A percentile compares a stretch with the other conserved stretches of the same genome.
phyloP scores from a whole-genome alignment of 192 early-diverging fungal genomes.

The Entomortierella chlamydospora region DNA sequence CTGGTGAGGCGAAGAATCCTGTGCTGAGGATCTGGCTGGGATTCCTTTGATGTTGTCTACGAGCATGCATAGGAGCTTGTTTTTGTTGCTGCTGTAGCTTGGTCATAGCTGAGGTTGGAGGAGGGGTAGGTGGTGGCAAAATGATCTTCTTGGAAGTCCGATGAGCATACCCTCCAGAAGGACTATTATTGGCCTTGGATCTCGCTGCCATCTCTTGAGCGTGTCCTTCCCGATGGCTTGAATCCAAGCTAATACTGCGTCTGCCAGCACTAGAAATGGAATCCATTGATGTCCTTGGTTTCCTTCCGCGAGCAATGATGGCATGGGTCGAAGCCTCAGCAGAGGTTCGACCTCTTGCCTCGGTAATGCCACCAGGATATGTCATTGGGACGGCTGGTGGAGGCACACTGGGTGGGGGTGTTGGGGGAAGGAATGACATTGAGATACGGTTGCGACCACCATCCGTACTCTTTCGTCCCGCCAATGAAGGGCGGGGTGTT shows the following conservation, averaged over 20 bases:
- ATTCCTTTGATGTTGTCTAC: slow-evolving; percentile 23
- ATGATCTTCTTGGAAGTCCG: background rate
- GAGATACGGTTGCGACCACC: slow-evolving; percentile 8
- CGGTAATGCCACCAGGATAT: background rate
- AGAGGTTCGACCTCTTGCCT: background rate
- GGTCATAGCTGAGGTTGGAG: background rate
- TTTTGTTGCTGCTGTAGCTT: too few species aligned
- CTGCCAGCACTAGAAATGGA: background rate
- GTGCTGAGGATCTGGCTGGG: slow-evolving; percentile 33
- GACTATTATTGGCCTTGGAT: background rate
- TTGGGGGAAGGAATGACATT: slow-evolving; percentile 23
- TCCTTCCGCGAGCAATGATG: slow-evolving; percentile 6
- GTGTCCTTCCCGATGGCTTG: background rate
- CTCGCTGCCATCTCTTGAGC: background rate
- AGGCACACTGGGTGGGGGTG: slow-evolving; percentile 32
- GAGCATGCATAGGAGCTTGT: background rate
- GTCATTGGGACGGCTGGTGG: slow-evolving; percentile 30
- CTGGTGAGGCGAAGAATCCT: slow-evolving; percentile 17
- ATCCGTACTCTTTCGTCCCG: slow-evolving; percentile 20
- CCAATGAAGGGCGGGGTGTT: slow-evolving; percentile 8
- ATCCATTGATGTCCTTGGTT: slow-evolving; percentile 14
- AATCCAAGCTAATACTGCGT: slow-evolving; percentile 27
- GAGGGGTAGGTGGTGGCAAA: slow-evolving; percentile 14
- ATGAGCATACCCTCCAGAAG: background rate
- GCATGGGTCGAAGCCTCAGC: slow-evolving; percentile 2